Conservation (phyloP, 345 rosid species). For the Linum tenue region DNA sequence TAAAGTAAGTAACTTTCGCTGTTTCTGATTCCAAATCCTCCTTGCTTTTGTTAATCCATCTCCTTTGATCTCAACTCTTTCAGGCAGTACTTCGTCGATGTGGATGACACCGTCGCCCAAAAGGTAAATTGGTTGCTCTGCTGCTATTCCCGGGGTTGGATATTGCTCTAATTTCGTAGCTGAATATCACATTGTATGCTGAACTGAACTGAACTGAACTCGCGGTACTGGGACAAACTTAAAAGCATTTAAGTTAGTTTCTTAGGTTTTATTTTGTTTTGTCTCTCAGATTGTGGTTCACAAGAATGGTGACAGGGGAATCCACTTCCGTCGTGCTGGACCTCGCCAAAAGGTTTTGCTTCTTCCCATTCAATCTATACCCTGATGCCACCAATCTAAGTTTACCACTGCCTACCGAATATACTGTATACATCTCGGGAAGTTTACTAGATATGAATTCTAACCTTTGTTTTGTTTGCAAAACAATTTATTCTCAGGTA, state of each 20-base stretch:
- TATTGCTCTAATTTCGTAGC: too few relatives aligned
- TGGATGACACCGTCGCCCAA: slow-evolving; percentile 29
- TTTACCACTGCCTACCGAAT: too few relatives aligned
- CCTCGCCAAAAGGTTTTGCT: slow-evolving; percentile 32
- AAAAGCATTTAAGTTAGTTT: neutral
- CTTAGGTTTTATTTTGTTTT: neutral
- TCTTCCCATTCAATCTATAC: neutral
- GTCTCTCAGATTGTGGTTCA: slow-evolving; percentile 31
- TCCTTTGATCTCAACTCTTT: neutral
- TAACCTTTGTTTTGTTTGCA: too few relatives aligned
- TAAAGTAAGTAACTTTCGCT: slow-evolving; percentile 32
- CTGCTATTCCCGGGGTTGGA: neutral
- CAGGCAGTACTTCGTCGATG: slow-evolving; percentile 37
- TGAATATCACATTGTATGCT: too few relatives aligned
- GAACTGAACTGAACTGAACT: too few relatives aligned
- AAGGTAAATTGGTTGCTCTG: slow-evolving; percentile 18
- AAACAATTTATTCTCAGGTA: slow-evolving; percentile 17
- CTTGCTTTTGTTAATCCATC: neutral
- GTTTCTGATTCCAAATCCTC: neutral
- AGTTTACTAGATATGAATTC: too few relatives aligned
- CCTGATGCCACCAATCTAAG: neutral
- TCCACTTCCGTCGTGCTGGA: slow-evolving; percentile 41
- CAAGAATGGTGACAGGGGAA: slow-evolving; percentile 26
- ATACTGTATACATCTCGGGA: too few relatives aligned
- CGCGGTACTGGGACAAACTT: too few relatives aligned